Conservation (phyloP, 768 basidiomycete species). For the Leucocoprinus leucothites region DNA sequence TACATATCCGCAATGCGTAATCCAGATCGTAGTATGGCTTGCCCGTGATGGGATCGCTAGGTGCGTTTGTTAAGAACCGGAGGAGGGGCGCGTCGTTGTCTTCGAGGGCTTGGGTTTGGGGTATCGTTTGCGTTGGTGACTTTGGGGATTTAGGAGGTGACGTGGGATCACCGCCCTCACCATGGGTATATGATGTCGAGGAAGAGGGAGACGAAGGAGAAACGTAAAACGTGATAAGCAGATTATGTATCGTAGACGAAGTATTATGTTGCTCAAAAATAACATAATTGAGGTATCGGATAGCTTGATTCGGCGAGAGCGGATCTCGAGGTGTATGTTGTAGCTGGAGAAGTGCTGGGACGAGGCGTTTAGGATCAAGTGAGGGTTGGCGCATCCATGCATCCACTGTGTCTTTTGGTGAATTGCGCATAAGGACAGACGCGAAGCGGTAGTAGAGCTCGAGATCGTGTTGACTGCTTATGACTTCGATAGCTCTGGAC, state of each 20-base stretch:
- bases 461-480: constrained; percentile 85
- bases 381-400: constrained; percentile 83
- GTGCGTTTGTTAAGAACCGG: constrained; percentile 80
- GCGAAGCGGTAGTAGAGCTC: constrained; percentile 94
- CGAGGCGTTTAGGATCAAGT: constrained; percentile 79
- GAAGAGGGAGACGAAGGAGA: constrained; percentile 63
- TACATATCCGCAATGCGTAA: constrained; percentile 92
- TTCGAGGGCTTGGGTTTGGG: constrained; percentile 17
- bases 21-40: constrained; percentile 96
- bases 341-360: constrained; percentile 83
- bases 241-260: constrained; percentile 88
- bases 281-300: constrained; percentile 84
- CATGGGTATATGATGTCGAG: constrained; percentile 26
- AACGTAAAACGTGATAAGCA: constrained; percentile 86
- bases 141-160: constrained; percentile 68
- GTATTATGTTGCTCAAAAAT: constrained; percentile 80
- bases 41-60: constrained; percentile 75
- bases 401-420: constrained; percentile 88
- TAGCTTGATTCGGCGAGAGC: constrained; percentile 77
- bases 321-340: constrained; percentile 74
- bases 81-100: constrained; percentile 72
- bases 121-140: constrained; percentile 22
- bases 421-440: constrained; percentile 80
- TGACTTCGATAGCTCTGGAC: constrained; percentile 84
- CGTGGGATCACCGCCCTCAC: constrained; percentile 32